These are phyloP conservation scores for Cutaneotrichosporon cutaneum DNA, from an alignment of 1,284 basidiomycete genomes.

Conservation along the genomic window DNA sequence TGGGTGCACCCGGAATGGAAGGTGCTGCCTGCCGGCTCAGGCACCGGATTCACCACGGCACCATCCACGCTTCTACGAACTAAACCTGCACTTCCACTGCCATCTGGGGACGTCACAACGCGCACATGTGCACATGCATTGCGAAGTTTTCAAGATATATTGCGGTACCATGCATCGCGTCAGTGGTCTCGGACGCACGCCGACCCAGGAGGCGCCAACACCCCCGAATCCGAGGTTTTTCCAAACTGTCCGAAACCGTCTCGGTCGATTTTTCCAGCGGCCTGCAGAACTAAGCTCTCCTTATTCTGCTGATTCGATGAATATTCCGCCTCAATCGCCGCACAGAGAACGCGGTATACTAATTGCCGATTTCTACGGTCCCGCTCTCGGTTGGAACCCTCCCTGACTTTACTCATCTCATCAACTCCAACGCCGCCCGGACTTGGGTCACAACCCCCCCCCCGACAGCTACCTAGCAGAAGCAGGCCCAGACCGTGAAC, in stretches of 20 bases:
- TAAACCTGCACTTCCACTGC: too few relatives aligned
- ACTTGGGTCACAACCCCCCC: background rate
- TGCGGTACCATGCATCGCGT: too few relatives aligned
- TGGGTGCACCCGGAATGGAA: background rate
- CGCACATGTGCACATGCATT: too few relatives aligned
- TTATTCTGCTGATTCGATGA: too few relatives aligned
- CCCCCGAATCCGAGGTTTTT: too few relatives aligned
- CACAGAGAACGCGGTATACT: too few relatives aligned
- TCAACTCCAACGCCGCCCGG: too few relatives aligned
- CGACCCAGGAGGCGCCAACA: background rate
- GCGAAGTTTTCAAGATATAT: too few relatives aligned
- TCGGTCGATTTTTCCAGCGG: background rate
- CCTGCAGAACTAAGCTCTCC: background rate
- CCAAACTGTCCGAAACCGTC: background rate
- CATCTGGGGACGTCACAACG: too few relatives aligned
- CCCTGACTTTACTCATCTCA: background rate
- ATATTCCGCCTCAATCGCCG: too few relatives aligned
- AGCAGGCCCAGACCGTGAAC: background rate
- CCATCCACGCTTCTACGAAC: background rate
- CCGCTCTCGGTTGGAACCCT: background rate
- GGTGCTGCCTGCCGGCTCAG: background rate
- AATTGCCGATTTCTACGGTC: too few relatives aligned
- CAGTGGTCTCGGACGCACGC: background rate
- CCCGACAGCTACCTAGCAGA: background rate
- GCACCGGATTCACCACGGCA: background rate